phyloP scores from a whole-genome alignment of 2,329 filamentous ascomycete genomes.

The Lecanicillium sp. region DNA sequence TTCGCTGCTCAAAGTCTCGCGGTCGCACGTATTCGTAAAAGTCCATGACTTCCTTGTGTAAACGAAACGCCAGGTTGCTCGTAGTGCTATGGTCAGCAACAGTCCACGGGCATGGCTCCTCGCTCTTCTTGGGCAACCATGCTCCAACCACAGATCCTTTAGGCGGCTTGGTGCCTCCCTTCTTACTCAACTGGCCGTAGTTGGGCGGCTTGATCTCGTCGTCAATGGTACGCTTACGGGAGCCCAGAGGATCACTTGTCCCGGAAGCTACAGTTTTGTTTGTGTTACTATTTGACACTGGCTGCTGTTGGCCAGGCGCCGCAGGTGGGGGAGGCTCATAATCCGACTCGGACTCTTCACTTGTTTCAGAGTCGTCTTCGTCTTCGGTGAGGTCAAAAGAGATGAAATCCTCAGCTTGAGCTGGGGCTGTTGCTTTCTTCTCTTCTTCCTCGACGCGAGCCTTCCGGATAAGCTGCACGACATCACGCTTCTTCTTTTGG shows the following conservation, averaged over 20 bases:
- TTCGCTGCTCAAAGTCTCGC: conserved; percentile 63
- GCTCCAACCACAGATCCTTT: conserved; percentile 41
- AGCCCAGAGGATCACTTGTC: conserved; percentile 41
- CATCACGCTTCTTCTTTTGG: conserved; percentile 69
- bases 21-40: conserved; percentile 84
- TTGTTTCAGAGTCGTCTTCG: conserved; percentile 25
- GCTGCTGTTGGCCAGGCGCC: conserved; percentile 11
- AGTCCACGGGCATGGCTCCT: conserved; percentile 56
- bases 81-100: conserved; percentile 45
- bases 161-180: conserved; percentile 36
- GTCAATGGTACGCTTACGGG: conserved; percentile 65
- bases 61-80: conserved; percentile 48
- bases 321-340: conserved; percentile 13
- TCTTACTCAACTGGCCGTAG: conserved; percentile 41
- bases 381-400: conserved; percentile 66
- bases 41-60: conserved; percentile 84
- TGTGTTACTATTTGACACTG: conserved; percentile 14
- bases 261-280: conserved; percentile 15
- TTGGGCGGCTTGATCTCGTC: conserved; percentile 55
- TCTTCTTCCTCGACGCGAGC: conserved; percentile 57
- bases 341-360: conserved; percentile 10
- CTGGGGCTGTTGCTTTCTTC: conserved; percentile 40
- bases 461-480: conserved; percentile 87
- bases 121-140: conserved; percentile 39
- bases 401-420: conserved; percentile 75